Conservation (phyloP, 192 early-diverging fungal species). For the Coemansia sp. region DNA sequence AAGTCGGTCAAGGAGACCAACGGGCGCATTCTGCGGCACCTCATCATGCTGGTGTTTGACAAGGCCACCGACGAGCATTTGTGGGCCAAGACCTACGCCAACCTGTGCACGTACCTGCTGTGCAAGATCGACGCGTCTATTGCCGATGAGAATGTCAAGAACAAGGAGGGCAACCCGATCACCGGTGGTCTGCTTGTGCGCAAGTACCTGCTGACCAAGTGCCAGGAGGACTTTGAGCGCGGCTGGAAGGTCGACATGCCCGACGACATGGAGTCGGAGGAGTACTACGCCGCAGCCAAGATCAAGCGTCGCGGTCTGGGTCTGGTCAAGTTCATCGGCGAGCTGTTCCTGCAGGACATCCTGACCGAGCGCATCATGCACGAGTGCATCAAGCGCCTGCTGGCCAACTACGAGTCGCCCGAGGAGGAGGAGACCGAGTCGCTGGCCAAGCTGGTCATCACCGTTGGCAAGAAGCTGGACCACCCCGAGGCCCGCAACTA, state of each 20-base stretch:
- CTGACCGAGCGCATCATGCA: conserved; percentile 96
- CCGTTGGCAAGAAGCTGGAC: conserved; percentile 82
- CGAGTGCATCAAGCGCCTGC: conserved; percentile 79
- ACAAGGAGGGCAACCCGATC: conserved; percentile 55
- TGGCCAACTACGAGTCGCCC: conserved; percentile 65
- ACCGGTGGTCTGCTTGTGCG: conserved; percentile 75
- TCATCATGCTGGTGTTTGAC: conserved; percentile 86
- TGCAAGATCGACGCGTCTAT: conserved; percentile 58
- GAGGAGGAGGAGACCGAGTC: conserved; percentile 96
- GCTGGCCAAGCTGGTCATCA: conserved; percentile 86
- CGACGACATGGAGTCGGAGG: conserved; percentile 67
- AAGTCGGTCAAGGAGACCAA: conserved; percentile 62
- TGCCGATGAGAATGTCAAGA: conserved; percentile 57
- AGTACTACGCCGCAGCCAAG: conserved; percentile 83
- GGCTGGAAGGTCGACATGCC: conserved; percentile 84
- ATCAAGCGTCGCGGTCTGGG: conserved; percentile 94
- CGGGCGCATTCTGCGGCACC: conserved; percentile 69
- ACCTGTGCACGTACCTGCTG: conserved; percentile 79
- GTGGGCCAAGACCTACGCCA: conserved; percentile 88
- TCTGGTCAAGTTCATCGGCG: conserved; percentile 91
- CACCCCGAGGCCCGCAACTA: conserved; percentile 46
- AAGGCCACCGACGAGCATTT: conserved; percentile 95
- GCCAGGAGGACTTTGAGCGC: conserved; percentile 93
- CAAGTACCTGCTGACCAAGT: conserved; percentile 84
- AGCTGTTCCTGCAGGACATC: conserved; percentile 88